These are phyloP conservation scores for Exophiala viscosa DNA, from an alignment of 2,329 filamentous ascomycete species.

Conservation along the genomic window DNA sequence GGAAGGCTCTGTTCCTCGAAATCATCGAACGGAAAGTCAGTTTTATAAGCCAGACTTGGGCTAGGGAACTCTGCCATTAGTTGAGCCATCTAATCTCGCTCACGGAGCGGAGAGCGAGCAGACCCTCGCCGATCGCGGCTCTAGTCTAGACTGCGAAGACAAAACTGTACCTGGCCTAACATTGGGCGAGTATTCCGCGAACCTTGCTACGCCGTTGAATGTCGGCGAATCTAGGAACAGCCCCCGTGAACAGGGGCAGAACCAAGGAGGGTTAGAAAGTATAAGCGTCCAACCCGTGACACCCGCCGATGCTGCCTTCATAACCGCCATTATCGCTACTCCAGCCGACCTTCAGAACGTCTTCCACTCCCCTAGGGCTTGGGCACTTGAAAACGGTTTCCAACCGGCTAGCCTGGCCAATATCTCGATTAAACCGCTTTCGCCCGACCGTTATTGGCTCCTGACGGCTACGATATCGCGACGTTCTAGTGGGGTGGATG, in stretches of 20 bases:
- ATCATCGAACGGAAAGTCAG: not conserved
- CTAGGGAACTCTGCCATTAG: not conserved
- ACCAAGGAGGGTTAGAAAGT: not conserved
- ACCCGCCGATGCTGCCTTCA: not conserved
- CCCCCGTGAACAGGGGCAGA: not conserved
- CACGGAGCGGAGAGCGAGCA: not conserved
- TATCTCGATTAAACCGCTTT: not conserved
- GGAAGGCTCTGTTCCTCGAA: not conserved
- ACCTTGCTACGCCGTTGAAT: not conserved
- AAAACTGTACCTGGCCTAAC: not conserved
- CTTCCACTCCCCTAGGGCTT: not conserved
- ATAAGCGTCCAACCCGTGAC: not conserved
- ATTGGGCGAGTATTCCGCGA: not conserved
- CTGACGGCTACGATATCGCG: not conserved
- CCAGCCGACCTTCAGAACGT: not conserved
- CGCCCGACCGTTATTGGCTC: not conserved
- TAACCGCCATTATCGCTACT: not conserved
- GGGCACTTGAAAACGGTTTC: not conserved
- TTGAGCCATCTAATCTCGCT: not conserved
- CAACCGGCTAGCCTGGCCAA: not conserved
- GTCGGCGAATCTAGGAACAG: not conserved
- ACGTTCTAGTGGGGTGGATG: not conserved
- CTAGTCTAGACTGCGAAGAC: not conserved
- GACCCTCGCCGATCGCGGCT: not conserved
- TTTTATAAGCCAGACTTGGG: too few relatives aligned